A percentile compares a stretch with the other conserved stretches of the same genome.
phyloP scores from a whole-genome alignment of 1,284 basidiomycete genomes.

The Rhodofomes roseus region DNA sequence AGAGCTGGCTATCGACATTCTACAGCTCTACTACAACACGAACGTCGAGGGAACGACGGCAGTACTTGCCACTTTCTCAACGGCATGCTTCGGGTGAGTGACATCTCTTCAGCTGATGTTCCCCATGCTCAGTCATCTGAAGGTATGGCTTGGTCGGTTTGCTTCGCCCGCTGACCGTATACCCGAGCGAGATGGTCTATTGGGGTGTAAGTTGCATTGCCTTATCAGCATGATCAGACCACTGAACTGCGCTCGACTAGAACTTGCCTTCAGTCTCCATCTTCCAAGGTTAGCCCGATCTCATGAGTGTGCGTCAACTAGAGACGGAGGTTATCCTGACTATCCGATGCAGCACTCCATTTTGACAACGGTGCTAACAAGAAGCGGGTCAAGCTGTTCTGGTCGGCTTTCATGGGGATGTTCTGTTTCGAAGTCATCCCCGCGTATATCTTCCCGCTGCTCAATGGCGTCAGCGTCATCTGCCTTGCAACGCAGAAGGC shows the following conservation, averaged over 20 bases:
- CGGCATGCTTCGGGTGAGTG: slow-evolving; percentile 55
- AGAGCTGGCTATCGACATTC: background rate
- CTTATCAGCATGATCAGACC: background rate
- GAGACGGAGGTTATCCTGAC: background rate
- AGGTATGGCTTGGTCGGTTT: slow-evolving; percentile 59
- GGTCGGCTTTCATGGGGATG: slow-evolving; percentile 53
- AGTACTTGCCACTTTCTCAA: slow-evolving; percentile 61
- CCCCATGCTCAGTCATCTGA: background rate
- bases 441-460: slow-evolving; percentile 58
- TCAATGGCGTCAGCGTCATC: slow-evolving; percentile 55
- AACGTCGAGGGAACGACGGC: slow-evolving; percentile 54
- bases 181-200: slow-evolving; percentile 72
- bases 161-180: slow-evolving; percentile 57
- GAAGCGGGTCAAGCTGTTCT: slow-evolving; percentile 59
- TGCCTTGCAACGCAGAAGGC: slow-evolving; percentile 52
- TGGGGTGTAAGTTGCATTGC: slow-evolving; percentile 41
- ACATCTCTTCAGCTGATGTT: background rate
- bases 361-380: slow-evolving; percentile 42
- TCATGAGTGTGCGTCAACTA: background rate
- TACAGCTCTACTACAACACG: slow-evolving; percentile 58
- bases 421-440: slow-evolving; percentile 56
- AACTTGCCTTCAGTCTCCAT: slow-evolving; percentile 57
- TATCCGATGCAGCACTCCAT: slow-evolving; percentile 41
- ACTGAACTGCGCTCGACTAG: slow-evolving; percentile 19
- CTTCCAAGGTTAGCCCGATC: slow-evolving; percentile 47